Percentiles rank a stretch among this genome's conserved stretches.
Conservation (phyloP, 2,329 filamentous ascomycete species). For the Ceratocystis lukuohia region DNA sequence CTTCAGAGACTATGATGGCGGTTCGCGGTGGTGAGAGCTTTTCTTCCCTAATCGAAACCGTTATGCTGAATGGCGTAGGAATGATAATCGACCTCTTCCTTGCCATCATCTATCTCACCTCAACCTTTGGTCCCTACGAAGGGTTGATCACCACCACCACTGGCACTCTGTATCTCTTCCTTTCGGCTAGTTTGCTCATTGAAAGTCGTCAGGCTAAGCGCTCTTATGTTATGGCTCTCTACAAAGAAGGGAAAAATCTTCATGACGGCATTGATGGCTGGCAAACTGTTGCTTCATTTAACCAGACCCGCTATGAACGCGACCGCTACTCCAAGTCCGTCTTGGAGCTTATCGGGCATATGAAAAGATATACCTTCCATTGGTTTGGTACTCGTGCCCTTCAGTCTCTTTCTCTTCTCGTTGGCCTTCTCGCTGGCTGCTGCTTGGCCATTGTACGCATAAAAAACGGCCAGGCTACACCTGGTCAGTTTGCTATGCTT, state of each 20-base stretch:
- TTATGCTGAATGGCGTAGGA: constrained; percentile 44
- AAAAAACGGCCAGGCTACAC: constrained; percentile 42
- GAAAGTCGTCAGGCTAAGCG: constrained; percentile 37
- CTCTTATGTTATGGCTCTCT: constrained; percentile 39
- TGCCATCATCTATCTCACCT: constrained; percentile 46
- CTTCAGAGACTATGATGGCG: constrained; percentile 44
- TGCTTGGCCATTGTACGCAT: constrained; percentile 53
- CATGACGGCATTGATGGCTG: constrained; percentile 45
- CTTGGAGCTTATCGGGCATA: constrained; percentile 4
- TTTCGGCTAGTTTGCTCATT: constrained; percentile 39
- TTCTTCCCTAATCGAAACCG: constrained; percentile 42
- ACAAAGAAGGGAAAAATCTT: constrained; percentile 42
- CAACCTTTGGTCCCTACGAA: constrained; percentile 47
- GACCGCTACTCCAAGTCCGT: constrained; percentile 40
- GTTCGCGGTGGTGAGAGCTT: constrained; percentile 42
- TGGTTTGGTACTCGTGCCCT: constrained; percentile 29
- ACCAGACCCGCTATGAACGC: constrained; percentile 44
- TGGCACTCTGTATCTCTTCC: constrained; percentile 41
- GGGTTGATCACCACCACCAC: constrained; percentile 48
- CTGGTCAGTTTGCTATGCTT: constrained; percentile 57
- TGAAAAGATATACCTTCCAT: constrained; percentile 17
- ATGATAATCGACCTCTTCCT: constrained; percentile 48
- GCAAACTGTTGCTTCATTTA: constrained; percentile 47
- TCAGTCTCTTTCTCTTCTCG: constrained; percentile 51
- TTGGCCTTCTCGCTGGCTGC: constrained; percentile 51